Evolutionary conservation across 352 stramenopile genomes (phyloP).

Genomic region (Phytophthora boehmeriae): DNA sequence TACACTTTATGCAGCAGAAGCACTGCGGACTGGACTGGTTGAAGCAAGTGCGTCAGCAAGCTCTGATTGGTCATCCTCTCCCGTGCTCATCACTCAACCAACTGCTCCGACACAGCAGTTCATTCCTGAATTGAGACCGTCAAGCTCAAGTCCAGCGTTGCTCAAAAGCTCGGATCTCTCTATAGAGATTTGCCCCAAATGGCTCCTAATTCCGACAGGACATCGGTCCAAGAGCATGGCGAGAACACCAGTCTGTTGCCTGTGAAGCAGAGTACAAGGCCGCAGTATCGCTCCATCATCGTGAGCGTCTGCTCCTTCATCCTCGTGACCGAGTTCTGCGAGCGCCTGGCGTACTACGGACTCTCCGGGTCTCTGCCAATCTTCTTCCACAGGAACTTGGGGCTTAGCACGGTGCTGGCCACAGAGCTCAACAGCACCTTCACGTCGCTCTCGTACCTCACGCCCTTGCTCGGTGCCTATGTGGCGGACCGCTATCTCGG

Average conservation of each 20-base stretch:
- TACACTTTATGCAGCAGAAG: no score
- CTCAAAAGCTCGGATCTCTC: background rate
- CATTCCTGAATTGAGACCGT: conserved; percentile 20
- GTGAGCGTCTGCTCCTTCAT: conserved; percentile 89
- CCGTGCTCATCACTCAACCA: background rate
- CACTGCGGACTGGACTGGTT: no score
- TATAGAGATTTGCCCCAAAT: conserved; percentile 13
- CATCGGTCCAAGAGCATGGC: conserved; percentile 14
- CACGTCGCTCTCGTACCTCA: conserved; percentile 86
- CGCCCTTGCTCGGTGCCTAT: conserved; percentile 81
- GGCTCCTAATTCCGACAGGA: conserved; percentile 24
- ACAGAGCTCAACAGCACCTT: conserved; percentile 89
- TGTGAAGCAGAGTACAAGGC: conserved; percentile 15
- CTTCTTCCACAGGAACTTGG: conserved; percentile 89
- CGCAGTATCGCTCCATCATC: conserved; percentile 74
- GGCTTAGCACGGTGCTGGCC: conserved; percentile 77
- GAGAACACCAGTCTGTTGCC: conserved; percentile 32
- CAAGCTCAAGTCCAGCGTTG: conserved; percentile 11
- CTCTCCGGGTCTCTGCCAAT: conserved; percentile 85
- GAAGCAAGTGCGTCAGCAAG: background rate
- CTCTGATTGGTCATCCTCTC: background rate
- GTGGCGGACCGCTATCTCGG: conserved; percentile 81
- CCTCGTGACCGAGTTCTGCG: conserved; percentile 88
- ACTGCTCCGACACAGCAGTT: background rate
- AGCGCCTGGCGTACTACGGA: conserved; percentile 83